A percentile compares a stretch with the other conserved stretches of the same genome.
These are phyloP conservation scores for Infundibulicybe gibba DNA, from an alignment of 768 basidiomycete species.

Conservation along the genomic window DNA sequence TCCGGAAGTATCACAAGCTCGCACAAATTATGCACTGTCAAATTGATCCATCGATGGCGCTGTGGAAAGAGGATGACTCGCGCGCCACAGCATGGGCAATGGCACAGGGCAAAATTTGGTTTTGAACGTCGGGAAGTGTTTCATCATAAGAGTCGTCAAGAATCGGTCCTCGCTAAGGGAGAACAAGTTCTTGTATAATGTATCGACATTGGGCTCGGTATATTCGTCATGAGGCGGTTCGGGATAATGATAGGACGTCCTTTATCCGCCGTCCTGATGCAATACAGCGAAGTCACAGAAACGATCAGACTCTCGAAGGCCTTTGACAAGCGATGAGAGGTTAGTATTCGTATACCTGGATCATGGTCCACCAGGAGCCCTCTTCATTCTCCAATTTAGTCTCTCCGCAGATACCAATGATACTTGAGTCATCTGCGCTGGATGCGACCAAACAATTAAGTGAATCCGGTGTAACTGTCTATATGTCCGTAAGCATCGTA, in stretches of 20 bases:
- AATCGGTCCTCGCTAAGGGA: conserved; percentile 96
- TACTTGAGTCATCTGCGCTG: conserved; percentile 79
- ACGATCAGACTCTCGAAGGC: conserved; percentile 93
- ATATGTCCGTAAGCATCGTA: conserved; percentile 4
- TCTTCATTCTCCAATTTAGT: conserved; percentile 92
- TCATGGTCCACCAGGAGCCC: conserved; percentile 98
- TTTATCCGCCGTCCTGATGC: conserved; percentile 92
- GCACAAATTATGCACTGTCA: conserved; percentile 90
- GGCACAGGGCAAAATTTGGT: conserved; percentile 89
- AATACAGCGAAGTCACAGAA: conserved; percentile 91
- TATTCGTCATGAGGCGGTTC: conserved; percentile 96
- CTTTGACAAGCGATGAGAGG: conserved; percentile 92
- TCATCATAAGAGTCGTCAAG: conserved; percentile 88
- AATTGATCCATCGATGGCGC: conserved; percentile 96
- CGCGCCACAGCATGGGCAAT: conserved; percentile 88
- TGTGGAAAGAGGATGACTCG: conserved; percentile 90
- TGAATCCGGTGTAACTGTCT: conserved; percentile 89
- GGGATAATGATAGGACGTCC: conserved; percentile 96
- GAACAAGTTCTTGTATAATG: conserved; percentile 91
- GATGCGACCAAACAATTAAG: conserved; percentile 89
- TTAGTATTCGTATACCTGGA: conserved; percentile 97
- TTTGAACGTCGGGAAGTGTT: conserved; percentile 94
- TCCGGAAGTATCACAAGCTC: conserved; percentile 86
- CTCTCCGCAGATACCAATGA: conserved; percentile 94
- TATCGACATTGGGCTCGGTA: conserved; percentile 90